Evolutionary conservation across 768 basidiomycete genomes (phyloP).

Genomic region (Cystofilobasidium macerans): DNA sequence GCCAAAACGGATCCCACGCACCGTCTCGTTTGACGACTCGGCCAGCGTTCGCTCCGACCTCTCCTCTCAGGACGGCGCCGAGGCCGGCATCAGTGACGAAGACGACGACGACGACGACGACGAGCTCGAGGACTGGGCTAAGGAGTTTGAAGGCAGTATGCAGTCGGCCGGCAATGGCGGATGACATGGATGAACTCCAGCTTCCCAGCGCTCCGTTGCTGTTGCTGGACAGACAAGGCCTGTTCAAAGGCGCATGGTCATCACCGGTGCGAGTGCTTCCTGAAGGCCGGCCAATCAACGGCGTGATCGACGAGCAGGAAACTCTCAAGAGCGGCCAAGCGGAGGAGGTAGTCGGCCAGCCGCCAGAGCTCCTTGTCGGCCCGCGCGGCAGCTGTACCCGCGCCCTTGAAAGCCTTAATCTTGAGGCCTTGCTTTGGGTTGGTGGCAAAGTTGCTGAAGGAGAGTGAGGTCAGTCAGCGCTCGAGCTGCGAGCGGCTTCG

Average conservation of each 20-base stretch:
- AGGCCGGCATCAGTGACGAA: constrained; percentile 28
- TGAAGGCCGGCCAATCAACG: not conserved
- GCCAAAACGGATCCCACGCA: too few relatives aligned
- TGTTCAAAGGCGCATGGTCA: not conserved
- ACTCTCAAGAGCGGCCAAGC: not conserved
- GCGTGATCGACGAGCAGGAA: not conserved
- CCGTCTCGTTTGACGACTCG: not conserved
- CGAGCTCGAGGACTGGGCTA: constrained; percentile 17
- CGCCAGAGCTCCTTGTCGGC: not conserved
- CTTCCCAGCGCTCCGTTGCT: not conserved
- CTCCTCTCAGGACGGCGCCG: constrained; percentile 10
- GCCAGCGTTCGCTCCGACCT: not conserved
- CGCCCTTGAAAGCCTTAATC: not conserved
- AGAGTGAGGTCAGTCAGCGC: too few relatives aligned
- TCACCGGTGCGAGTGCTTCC: not conserved
- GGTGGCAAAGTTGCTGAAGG: constrained; percentile 78
- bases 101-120: constrained; percentile 28
- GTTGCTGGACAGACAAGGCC: not conserved
- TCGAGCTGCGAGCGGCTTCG: too few relatives aligned
- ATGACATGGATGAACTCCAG: not conserved
- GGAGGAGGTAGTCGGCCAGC: not conserved
- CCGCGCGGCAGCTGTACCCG: not conserved
- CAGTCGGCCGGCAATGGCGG: not conserved
- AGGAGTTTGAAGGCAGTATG: constrained; percentile 15
- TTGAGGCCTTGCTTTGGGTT: constrained; percentile 52